A percentile compares a stretch with the other conserved stretches of the same genome.
phyloP scores from a whole-genome alignment of 495 filamentous ascomycete genomes.

The Penicillium diatomitis region DNA sequence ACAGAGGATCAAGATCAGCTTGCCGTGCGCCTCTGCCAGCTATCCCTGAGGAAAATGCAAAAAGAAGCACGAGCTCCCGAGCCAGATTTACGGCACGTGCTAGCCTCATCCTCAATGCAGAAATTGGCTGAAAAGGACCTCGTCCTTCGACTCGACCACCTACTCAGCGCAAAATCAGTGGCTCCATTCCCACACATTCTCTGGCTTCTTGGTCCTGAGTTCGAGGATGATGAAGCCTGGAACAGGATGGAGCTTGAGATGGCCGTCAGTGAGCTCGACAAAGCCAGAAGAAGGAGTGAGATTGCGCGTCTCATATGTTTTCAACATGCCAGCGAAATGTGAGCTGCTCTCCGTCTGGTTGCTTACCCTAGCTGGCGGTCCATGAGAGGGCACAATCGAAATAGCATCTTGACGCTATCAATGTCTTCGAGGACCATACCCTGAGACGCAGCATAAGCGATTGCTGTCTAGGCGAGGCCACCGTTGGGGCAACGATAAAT shows the following conservation, averaged over 20 bases:
- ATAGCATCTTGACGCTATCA: too few relatives aligned
- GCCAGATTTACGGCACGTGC: conserved; percentile 16
- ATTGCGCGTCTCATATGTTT: conserved; percentile 16
- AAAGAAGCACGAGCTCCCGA: conserved; percentile 16
- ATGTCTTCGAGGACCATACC: too few relatives aligned
- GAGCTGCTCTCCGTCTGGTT: neutral
- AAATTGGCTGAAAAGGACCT: conserved; percentile 15
- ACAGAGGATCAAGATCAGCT: conserved; percentile 15
- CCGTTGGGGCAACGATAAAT: too few relatives aligned
- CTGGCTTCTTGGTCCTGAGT: conserved; percentile 3
- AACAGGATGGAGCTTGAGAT: conserved; percentile 13
- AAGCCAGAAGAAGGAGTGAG: conserved; percentile 10
- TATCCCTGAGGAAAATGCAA: conserved; percentile 19
- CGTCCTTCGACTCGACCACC: conserved; percentile 8
- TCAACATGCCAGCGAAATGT: conserved; percentile 17
- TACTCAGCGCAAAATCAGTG: conserved; percentile 1
- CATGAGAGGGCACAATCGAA: too few relatives aligned
- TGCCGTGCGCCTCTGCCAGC: conserved; percentile 16
- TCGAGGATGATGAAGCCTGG: conserved; percentile 13
- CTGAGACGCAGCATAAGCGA: too few relatives aligned
- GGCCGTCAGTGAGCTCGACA: conserved; percentile 13
- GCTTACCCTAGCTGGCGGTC: too few relatives aligned
- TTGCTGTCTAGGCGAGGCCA: too few relatives aligned
- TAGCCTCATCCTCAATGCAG: conserved; percentile 18
- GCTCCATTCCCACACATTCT: conserved; percentile 7